A percentile compares a stretch with the other conserved stretches of the same genome.
These are phyloP conservation scores for Phytopythium ostracodes DNA, from an alignment of 352 stramenopile species.

Conservation along the genomic window DNA sequence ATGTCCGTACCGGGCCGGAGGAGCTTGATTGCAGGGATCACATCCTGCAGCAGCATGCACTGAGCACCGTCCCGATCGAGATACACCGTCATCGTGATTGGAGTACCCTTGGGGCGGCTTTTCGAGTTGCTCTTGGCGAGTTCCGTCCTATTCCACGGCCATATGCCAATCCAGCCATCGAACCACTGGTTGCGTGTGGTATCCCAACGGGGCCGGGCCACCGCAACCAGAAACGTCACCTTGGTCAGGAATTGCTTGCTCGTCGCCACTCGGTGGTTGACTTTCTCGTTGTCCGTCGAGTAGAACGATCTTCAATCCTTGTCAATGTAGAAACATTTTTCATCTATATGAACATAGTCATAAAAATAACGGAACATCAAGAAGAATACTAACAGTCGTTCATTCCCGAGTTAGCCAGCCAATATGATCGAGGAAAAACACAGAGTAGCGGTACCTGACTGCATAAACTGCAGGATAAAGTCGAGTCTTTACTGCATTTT, in stretches of 20 bases:
- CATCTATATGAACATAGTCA: slow-evolving; percentile 13
- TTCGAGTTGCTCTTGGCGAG: background rate
- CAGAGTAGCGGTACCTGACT: no score
- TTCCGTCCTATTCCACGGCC: slow-evolving; percentile 6
- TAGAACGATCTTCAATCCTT: slow-evolving; percentile 6
- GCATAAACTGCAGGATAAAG: no score
- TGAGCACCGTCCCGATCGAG: background rate
- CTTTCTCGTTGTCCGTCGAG: slow-evolving; percentile 5
- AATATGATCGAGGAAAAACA: no score
- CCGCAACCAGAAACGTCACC: slow-evolving; percentile 15
- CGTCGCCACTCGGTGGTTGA: slow-evolving; percentile 7
- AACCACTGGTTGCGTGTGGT: slow-evolving; percentile 7
- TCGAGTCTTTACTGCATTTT: no score
- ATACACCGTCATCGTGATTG: background rate
- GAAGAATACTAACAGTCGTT: background rate
- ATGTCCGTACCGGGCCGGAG: no score
- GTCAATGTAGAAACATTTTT: slow-evolving; percentile 18
- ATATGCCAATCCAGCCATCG: slow-evolving; percentile 16
- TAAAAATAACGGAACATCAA: slow-evolving; percentile 9
- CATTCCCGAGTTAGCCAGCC: background rate
- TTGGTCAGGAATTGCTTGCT: slow-evolving; percentile 12
- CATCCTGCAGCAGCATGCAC: slow-evolving; percentile 3
- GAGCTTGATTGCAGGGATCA: slow-evolving; percentile 9
- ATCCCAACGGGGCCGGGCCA: slow-evolving; percentile 11
- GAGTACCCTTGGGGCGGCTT: slow-evolving; percentile 3